Conservation (phyloP, 768 basidiomycete species). For the Strobilomyces confusus region DNA sequence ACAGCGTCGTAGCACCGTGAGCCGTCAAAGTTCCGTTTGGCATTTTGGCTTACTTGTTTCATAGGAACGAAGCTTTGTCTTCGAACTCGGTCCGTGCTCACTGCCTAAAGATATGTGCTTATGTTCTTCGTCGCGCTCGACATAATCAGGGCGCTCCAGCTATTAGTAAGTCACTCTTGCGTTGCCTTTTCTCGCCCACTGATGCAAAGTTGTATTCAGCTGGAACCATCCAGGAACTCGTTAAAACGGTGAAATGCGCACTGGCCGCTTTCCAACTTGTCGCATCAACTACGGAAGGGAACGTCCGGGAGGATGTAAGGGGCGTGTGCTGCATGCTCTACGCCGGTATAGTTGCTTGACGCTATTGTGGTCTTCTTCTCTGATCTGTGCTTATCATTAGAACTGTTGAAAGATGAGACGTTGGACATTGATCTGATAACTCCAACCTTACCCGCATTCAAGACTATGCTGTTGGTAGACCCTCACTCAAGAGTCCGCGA, state of each 20-base stretch:
- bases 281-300: slow-evolving; percentile 50
- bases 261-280: slow-evolving; percentile 61
- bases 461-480: slow-evolving; percentile 58
- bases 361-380: background rate
- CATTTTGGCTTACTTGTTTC: background rate
- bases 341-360: slow-evolving; percentile 43
- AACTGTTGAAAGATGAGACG: slow-evolving; percentile 83
- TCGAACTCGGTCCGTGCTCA: slow-evolving; percentile 44
- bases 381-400: slow-evolving; percentile 31
- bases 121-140: slow-evolving; percentile 69
- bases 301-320: slow-evolving; percentile 69
- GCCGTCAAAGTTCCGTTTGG: background rate
- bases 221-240: slow-evolving; percentile 48
- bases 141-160: slow-evolving; percentile 49
- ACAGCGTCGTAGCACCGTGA: slow-evolving; percentile 20
- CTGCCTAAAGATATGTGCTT: slow-evolving; percentile 80
- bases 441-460: slow-evolving; percentile 77
- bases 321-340: slow-evolving; percentile 79
- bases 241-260: slow-evolving; percentile 59
- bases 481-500: slow-evolving; percentile 40
- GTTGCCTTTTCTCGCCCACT: slow-evolving; percentile 6
- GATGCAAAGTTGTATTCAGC: slow-evolving; percentile 35
- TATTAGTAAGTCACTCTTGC: slow-evolving; percentile 40
- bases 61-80: slow-evolving; percentile 32
- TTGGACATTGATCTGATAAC: slow-evolving; percentile 75